Evolutionary conservation across 2,329 filamentous ascomycete species (phyloP).

Genomic region (Scopulariopsis brevicaulis): DNA sequence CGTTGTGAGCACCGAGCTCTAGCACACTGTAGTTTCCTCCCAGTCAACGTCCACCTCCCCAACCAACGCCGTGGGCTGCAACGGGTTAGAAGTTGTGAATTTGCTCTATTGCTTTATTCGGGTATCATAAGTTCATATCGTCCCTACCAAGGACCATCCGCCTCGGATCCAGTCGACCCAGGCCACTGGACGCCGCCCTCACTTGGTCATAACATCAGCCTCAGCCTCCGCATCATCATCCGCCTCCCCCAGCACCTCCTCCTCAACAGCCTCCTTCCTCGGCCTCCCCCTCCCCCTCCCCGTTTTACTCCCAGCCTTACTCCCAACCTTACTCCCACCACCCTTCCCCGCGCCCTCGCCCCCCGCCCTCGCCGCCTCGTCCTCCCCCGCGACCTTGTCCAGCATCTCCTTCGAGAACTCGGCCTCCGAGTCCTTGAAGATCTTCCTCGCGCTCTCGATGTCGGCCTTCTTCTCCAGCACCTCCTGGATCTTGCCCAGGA

Average conservation of each 20-base stretch:
- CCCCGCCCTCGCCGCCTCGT: slow-evolving; percentile 15
- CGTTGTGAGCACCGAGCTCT: too few species aligned
- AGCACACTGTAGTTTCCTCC: too few species aligned
- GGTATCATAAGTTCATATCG: background rate
- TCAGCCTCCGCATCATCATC: slow-evolving; percentile 36
- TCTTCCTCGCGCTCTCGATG: slow-evolving; percentile 73
- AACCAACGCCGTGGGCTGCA: background rate
- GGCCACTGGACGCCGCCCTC: slow-evolving; percentile 1
- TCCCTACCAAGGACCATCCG: background rate
- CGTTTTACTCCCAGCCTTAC: slow-evolving; percentile 3
- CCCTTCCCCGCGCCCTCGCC: slow-evolving; percentile 7
- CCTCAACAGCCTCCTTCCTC: slow-evolving; percentile 16
- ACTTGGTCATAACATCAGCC: slow-evolving; percentile 26
- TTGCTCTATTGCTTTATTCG: background rate
- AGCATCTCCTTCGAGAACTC: slow-evolving; percentile 38
- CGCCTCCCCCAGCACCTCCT: slow-evolving; percentile 39
- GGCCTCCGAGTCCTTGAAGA: slow-evolving; percentile 56
- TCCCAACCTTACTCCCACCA: slow-evolving; percentile 2
- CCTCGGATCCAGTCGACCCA: background rate
- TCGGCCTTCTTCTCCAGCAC: slow-evolving; percentile 80
- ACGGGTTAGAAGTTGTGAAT: background rate
- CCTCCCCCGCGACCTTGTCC: slow-evolving; percentile 25
- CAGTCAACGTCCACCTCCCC: background rate
- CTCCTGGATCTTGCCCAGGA: slow-evolving; percentile 82
- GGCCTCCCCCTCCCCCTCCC: slow-evolving; percentile 1